A percentile compares a stretch with the other conserved stretches of the same genome.
phyloP scores from a whole-genome alignment of 768 basidiomycete species.

The Collybia sordida region DNA sequence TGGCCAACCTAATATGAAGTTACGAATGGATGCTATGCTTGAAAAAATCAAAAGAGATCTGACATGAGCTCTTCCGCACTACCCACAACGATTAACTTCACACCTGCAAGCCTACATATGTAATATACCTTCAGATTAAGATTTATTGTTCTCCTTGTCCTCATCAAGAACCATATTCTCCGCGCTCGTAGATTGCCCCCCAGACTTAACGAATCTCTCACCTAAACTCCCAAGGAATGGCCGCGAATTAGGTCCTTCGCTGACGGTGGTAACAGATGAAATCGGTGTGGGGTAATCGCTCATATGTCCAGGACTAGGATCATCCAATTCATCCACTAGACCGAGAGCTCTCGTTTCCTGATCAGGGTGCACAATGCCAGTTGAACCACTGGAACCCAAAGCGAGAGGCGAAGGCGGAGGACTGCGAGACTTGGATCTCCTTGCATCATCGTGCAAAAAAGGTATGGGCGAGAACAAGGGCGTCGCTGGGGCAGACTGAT shows the following conservation, averaged over 20 bases:
- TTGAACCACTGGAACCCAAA: slow-evolving; percentile 38
- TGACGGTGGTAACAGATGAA: slow-evolving; percentile 56
- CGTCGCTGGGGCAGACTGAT: slow-evolving; percentile 65
- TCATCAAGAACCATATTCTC: slow-evolving; percentile 51
- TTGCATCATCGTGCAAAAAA: slow-evolving; percentile 81
- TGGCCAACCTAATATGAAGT: slow-evolving; percentile 71
- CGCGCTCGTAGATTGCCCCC: slow-evolving; percentile 14
- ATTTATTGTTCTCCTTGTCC: slow-evolving; percentile 49
- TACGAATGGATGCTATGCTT: slow-evolving; percentile 84
- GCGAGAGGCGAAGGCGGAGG: slow-evolving; percentile 75
- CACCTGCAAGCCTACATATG: slow-evolving; percentile 5
- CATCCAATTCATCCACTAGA: slow-evolving; percentile 83
- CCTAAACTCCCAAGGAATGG: slow-evolving; percentile 60
- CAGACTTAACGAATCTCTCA: slow-evolving; percentile 60
- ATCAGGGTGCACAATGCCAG: slow-evolving; percentile 30
- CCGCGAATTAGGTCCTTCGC: slow-evolving; percentile 25
- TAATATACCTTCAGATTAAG: slow-evolving; percentile 18
- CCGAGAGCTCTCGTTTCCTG: slow-evolving; percentile 58
- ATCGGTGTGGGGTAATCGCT: slow-evolving; percentile 77
- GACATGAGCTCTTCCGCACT: slow-evolving; percentile 24
- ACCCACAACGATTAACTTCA: slow-evolving; percentile 5
- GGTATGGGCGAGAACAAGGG: slow-evolving; percentile 88
- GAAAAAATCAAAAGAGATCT: slow-evolving; percentile 78
- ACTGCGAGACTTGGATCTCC: slow-evolving; percentile 76
- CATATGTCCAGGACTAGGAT: slow-evolving; percentile 81